A percentile compares a stretch with the other conserved stretches of the same genome.
phyloP scores from a whole-genome alignment of 2,329 filamentous ascomycete species.

The Xylariaceae sp. region DNA sequence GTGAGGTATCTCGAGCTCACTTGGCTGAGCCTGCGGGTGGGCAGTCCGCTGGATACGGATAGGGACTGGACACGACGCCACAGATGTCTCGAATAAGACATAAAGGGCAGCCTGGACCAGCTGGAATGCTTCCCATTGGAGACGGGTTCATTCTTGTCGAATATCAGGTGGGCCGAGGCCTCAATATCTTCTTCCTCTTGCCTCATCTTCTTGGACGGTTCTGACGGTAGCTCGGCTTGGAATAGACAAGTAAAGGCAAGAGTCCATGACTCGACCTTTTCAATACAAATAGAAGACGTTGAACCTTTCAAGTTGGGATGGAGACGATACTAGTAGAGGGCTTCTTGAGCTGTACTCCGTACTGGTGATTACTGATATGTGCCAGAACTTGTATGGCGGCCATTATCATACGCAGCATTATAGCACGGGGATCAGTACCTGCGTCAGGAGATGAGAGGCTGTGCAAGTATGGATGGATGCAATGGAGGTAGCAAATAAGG shows the following conservation, averaged over 20 bases:
- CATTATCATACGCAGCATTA: not conserved
- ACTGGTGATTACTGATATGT: not conserved
- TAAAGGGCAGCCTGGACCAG: conserved; percentile 15
- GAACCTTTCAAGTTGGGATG: not conserved
- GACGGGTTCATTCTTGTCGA: conserved; percentile 18
- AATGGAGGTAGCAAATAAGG: not conserved
- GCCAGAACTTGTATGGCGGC: not conserved
- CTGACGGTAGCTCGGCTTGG: not conserved
- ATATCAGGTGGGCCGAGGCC: conserved; percentile 22
- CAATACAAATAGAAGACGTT: not conserved
- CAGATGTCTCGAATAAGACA: conserved; percentile 11
- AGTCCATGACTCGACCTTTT: not conserved
- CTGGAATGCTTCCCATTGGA: conserved; percentile 15
- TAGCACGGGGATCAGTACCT: not conserved
- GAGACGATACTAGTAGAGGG: not conserved
- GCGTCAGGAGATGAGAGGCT: not conserved
- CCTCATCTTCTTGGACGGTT: conserved; percentile 17
- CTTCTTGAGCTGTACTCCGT: not conserved
- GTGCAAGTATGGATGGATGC: too few relatives aligned
- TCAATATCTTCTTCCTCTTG: conserved; percentile 25
- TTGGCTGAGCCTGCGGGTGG: conserved; percentile 24
- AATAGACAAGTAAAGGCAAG: not conserved
- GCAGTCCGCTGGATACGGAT: conserved; percentile 22
- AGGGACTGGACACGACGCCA: conserved; percentile 24
- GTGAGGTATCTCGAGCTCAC: conserved; percentile 22